Evolutionary conservation across 2,329 filamentous ascomycete genomes (phyloP).

Genomic region (Colletotrichum endophyticum): DNA sequence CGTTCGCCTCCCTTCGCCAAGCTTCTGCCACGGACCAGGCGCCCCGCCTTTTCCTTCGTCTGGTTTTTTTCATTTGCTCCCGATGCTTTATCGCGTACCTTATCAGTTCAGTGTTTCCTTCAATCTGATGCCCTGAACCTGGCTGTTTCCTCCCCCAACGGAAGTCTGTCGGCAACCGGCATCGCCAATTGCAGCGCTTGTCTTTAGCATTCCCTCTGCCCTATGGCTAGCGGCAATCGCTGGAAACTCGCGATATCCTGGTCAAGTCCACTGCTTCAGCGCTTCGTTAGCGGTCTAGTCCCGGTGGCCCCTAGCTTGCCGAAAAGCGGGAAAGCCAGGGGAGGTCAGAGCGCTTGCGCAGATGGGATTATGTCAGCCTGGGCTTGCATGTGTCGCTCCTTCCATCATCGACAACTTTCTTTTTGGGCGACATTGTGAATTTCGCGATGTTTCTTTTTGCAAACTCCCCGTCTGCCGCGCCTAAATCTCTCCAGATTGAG

Average conservation of each 20-base stretch:
- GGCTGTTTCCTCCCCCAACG: neutral
- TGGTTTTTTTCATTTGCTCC: neutral
- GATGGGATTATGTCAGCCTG: slow-evolving; percentile 1
- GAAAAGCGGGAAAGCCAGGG: neutral
- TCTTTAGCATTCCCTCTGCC: neutral
- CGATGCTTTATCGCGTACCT: neutral
- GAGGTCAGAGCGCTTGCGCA: neutral
- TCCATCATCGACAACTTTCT: neutral
- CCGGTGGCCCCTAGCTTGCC: neutral
- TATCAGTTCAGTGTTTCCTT: neutral
- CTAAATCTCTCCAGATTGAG: neutral
- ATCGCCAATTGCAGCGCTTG: neutral
- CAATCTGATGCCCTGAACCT: neutral
- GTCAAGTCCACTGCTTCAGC: neutral
- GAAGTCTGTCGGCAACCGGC: neutral
- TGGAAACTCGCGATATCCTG: neutral
- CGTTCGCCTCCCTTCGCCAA: slow-evolving; percentile 8
- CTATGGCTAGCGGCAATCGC: neutral
- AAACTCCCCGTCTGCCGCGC: neutral
- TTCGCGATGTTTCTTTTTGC: neutral
- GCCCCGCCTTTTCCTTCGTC: slow-evolving; percentile 3
- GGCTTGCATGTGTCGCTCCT: neutral
- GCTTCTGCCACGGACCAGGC: neutral
- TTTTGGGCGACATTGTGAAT: neutral
- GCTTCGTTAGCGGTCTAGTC: neutral